Conservation (phyloP, 495 filamentous ascomycete species). For the Penicillium cinerascens region DNA sequence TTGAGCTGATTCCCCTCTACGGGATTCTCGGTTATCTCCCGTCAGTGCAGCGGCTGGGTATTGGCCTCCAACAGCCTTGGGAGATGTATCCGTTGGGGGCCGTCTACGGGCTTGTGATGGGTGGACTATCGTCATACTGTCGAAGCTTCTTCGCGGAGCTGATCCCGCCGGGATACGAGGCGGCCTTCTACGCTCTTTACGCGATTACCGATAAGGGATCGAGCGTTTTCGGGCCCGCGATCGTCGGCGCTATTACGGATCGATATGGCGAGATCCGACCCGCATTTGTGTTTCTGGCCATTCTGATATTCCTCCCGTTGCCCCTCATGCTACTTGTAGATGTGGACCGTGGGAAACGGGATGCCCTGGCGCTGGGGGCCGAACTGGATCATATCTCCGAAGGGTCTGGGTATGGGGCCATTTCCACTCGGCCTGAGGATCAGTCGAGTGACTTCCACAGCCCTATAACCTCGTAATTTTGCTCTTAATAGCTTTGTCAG, state of each 20-base stretch:
- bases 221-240: constrained; percentile 88
- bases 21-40: constrained; percentile 88
- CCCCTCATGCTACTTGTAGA: constrained; percentile 82
- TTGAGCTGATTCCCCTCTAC: constrained; percentile 90
- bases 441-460: neutral
- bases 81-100: constrained; percentile 94
- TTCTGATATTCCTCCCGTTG: constrained; percentile 75
- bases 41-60: constrained; percentile 67
- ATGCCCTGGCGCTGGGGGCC: constrained; percentile 67
- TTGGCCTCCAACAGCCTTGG: constrained; percentile 88
- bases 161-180: constrained; percentile 89
- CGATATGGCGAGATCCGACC: constrained; percentile 84
- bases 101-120: constrained; percentile 90
- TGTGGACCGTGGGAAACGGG: constrained; percentile 81
- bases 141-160: constrained; percentile 89
- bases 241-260: constrained; percentile 91
- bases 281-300: constrained; percentile 88
- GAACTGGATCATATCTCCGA: constrained; percentile 51
- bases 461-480: neutral
- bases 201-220: constrained; percentile 98
- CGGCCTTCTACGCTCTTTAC: constrained; percentile 93
- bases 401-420: constrained; percentile 23
- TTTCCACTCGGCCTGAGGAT: constrained; percentile 4
- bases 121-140: constrained; percentile 90
- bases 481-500: neutral